phyloP scores from a whole-genome alignment of 176 grass and related monocot species.

The Carex pumila region DNA sequence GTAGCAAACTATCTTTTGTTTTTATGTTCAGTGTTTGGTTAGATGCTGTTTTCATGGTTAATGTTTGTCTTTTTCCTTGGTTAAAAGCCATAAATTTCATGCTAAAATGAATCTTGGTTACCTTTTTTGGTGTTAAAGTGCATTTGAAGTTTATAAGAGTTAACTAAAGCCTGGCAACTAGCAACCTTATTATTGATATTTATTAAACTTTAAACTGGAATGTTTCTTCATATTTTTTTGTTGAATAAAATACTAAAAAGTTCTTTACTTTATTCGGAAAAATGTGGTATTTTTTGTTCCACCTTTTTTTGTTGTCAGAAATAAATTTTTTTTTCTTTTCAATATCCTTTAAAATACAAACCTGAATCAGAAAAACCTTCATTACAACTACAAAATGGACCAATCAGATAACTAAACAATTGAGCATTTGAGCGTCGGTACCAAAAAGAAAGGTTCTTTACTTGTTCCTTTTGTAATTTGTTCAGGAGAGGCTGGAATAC shows the following conservation, averaged over 20 bases:
- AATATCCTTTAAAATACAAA: neutral
- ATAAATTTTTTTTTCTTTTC: neutral
- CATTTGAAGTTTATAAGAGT: neutral
- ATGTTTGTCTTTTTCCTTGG: constrained; percentile 2
- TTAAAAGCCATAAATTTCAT: neutral
- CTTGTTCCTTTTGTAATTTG: neutral
- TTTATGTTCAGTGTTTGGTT: constrained; percentile 18
- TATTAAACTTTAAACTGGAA: neutral
- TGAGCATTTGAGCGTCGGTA: neutral
- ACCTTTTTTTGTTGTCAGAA: neutral
- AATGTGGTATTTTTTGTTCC: neutral
- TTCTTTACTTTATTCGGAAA: neutral
- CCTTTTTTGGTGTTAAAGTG: neutral
- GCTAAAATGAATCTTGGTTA: neutral
- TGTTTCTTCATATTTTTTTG: neutral
- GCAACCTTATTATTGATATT: neutral
- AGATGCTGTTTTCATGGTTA: constrained; percentile 13
- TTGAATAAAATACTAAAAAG: neutral
- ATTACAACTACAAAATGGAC: neutral
- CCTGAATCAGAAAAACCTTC: neutral
- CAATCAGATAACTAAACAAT: neutral
- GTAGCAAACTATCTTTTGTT: neutral
- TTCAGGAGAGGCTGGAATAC: constrained; percentile 73
- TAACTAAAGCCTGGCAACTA: neutral
- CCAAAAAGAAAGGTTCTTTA: neutral